Base-by-base conservation (phyloP, 192 early-diverging fungal genomes). In the Piromyces sp. region DNA sequence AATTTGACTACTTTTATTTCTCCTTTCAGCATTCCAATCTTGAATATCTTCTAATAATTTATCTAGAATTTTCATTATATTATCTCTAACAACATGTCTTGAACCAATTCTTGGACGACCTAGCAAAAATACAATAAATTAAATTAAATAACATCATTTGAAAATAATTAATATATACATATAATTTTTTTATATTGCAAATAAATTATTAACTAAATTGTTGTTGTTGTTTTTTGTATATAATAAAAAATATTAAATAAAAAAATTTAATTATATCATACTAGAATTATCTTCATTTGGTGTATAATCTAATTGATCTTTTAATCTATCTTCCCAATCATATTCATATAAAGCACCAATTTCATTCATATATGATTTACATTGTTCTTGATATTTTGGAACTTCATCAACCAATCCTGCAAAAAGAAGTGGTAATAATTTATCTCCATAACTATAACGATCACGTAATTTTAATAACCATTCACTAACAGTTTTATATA, bases 231-330 rank as follows among this genome's bases (percentile, higher is more conserved):
- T 22, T 22, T 51, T 22, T 22, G 22, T 51, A 81, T 40, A 30
- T 30, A 79, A 30, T 36, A 29, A 82, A 38, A 79, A 30, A 30
- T 36, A 30, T 79, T n/a, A 42, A 13, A 0, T 79, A 79, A 12
- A 83, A 82, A 14, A 29, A 29, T n/a, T 17, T 19, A 79, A 26
- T 7, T 6, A 51, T 17, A n/a, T 11, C 17, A 26, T 68, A 68
- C 51, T n/a, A 22, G 51, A 68, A n/a, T 68, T 28, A 68, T 68
- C n/a, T n/a, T 68, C 26, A 68, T 68, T 68, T 68, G 51, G 51
- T n/a, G 78, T 78, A 79, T 89, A 91, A 82, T 91, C 90, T 51
- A 91, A 28, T 81, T 91, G 87, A 79, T 88, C 87, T 83, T 91
- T 91, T 40, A 91, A 84, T 29, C 89, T 79, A 79, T 84, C 83